Evolutionary conservation across 345 rosid species (phyloP).

Genomic region (Euphorbia peplus): DNA sequence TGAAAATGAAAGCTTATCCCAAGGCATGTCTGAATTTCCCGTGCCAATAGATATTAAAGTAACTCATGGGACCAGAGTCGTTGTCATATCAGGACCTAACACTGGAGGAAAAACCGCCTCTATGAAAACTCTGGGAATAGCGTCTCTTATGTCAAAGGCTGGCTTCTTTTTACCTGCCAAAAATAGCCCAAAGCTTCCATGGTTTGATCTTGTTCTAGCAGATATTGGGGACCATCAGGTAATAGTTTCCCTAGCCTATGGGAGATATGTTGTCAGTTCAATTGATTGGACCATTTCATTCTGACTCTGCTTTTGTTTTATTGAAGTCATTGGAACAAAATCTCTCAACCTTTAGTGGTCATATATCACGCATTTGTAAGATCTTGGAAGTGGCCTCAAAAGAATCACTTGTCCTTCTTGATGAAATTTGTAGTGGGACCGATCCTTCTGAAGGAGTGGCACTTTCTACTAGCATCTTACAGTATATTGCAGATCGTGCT

Average conservation of each 20-base stretch:
- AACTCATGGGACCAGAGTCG: slow-evolving; percentile 57
- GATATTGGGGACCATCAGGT: slow-evolving; percentile 98
- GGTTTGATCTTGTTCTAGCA: slow-evolving; percentile 92
- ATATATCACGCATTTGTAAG: slow-evolving; percentile 61
- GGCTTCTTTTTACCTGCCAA: slow-evolving; percentile 88
- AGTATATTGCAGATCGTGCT: slow-evolving; percentile 53
- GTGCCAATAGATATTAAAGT: slow-evolving; percentile 86
- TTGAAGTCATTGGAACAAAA: slow-evolving; percentile 88
- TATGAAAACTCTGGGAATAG: slow-evolving; percentile 84
- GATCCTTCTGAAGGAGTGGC: slow-evolving; percentile 98
- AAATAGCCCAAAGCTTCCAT: slow-evolving; percentile 71
- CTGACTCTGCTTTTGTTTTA: slow-evolving; percentile 39
- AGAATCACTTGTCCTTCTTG: slow-evolving; percentile 83
- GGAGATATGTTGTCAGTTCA: slow-evolving; percentile 21
- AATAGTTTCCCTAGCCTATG: slow-evolving; percentile 30
- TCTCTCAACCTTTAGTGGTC: slow-evolving; percentile 93
- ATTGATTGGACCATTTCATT: slow-evolving; percentile 24
- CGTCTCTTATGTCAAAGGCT: slow-evolving; percentile 86
- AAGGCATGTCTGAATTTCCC: slow-evolving; percentile 46
- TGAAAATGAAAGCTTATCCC: slow-evolving; percentile 19
- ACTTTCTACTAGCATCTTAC: slow-evolving; percentile 75
- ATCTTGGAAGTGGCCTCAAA: slow-evolving; percentile 65
- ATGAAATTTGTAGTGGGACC: slow-evolving; percentile 93
- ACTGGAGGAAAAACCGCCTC: slow-evolving; percentile 97
- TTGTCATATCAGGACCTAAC: slow-evolving; percentile 88